Percentiles rank a stretch among this genome's conserved stretches.
Conservation (phyloP, 2,329 filamentous ascomycete genomes). For the Alternaria sp. region DNA sequence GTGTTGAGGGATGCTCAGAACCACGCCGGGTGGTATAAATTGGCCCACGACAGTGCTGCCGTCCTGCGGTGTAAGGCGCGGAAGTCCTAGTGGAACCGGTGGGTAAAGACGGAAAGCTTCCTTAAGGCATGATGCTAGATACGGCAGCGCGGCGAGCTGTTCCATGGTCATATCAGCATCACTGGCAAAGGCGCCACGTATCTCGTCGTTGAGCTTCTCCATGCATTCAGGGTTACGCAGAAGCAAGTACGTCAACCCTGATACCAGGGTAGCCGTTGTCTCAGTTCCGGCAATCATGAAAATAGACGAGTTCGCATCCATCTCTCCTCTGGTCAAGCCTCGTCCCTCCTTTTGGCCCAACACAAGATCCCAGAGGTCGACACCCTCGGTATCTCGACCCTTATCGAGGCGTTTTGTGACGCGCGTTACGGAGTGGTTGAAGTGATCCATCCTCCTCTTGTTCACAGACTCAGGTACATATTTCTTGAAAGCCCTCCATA, state of each 20-base stretch:
- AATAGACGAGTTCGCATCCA: slow-evolving; percentile 48
- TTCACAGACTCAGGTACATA: slow-evolving; percentile 13
- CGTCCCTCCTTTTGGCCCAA: slow-evolving; percentile 44
- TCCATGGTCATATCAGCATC: slow-evolving; percentile 48
- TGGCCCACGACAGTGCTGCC: slow-evolving; percentile 50
- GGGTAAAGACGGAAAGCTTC: slow-evolving; percentile 56
- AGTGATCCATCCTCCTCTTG: slow-evolving; percentile 27
- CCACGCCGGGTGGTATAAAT: slow-evolving; percentile 43
- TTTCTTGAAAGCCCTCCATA: slow-evolving; percentile 14
- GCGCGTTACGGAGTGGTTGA: slow-evolving; percentile 29
- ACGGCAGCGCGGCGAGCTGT: slow-evolving; percentile 41
- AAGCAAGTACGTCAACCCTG: slow-evolving; percentile 49
- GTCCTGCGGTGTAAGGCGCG: slow-evolving; percentile 44
- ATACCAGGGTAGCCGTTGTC: slow-evolving; percentile 54
- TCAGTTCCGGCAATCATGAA: slow-evolving; percentile 57
- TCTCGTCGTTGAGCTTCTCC: slow-evolving; percentile 38
- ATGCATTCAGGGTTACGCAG: slow-evolving; percentile 39
- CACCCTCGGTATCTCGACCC: slow-evolving; percentile 29
- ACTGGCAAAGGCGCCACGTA: slow-evolving; percentile 35
- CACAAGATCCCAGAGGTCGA: slow-evolving; percentile 54
- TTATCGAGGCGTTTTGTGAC: slow-evolving; percentile 43
- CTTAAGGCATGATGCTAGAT: slow-evolving; percentile 52
- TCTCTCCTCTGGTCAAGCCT: slow-evolving; percentile 42
- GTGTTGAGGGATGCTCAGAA: slow-evolving; percentile 27
- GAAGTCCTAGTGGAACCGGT: slow-evolving; percentile 48